These are phyloP conservation scores for Mycena rosella DNA, from an alignment of 768 basidiomycete species.

Conservation along the genomic window DNA sequence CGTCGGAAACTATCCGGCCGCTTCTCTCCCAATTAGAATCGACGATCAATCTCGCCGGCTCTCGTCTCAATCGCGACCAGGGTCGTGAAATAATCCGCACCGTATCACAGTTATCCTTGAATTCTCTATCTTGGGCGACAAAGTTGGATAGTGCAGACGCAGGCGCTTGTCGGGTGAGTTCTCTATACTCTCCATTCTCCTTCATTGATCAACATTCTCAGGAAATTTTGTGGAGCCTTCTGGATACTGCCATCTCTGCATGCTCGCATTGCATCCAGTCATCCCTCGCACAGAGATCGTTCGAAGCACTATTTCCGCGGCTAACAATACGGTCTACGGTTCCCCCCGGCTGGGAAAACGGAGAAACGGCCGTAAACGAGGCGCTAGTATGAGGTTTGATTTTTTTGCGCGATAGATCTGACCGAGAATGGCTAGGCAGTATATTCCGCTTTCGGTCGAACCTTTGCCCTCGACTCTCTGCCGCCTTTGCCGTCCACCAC, in stretches of 20 bases:
- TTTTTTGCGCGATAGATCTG: constrained; percentile 10
- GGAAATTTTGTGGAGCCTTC: constrained; percentile 44
- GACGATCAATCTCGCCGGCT: constrained; percentile 44
- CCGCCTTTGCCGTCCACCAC: constrained; percentile 44
- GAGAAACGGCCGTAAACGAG: constrained; percentile 50
- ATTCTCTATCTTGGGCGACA: constrained; percentile 47
- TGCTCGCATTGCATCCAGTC: constrained; percentile 56
- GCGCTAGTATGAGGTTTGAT: constrained; percentile 54
- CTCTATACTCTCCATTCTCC: not conserved
- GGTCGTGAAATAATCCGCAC: constrained; percentile 49
- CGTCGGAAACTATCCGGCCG: constrained; percentile 57
- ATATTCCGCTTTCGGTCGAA: constrained; percentile 50
- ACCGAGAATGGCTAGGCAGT: constrained; percentile 45
- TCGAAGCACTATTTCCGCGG: constrained; percentile 60
- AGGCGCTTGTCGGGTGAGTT: constrained; percentile 46
- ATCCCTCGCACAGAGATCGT: constrained; percentile 60
- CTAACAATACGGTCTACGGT: constrained; percentile 51
- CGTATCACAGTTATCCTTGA: constrained; percentile 45
- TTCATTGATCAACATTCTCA: constrained; percentile 26
- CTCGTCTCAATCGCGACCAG: constrained; percentile 44
- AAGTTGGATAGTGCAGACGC: constrained; percentile 41
- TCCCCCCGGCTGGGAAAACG: constrained; percentile 54
- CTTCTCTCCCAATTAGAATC: constrained; percentile 54
- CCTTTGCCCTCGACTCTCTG: constrained; percentile 24
- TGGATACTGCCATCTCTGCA: constrained; percentile 52